Conservation (phyloP, 1,284 basidiomycete genomes). For the Microbotryum violaceum region DNA sequence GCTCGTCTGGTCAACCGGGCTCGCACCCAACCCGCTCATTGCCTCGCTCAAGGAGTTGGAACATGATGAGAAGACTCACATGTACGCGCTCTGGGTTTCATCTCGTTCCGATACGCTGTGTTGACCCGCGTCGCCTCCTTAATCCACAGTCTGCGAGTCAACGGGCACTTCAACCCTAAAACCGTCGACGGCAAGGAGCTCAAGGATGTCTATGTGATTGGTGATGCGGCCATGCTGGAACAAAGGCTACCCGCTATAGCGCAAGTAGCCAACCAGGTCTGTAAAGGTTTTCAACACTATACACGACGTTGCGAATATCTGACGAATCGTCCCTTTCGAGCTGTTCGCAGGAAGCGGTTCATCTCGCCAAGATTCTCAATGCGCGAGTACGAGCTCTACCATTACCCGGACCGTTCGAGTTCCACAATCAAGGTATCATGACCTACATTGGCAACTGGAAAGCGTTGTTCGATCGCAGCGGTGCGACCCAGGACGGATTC, state of each 20-base stretch:
- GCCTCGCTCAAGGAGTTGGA: constrained; percentile 53
- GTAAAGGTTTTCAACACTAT: constrained; percentile 31
- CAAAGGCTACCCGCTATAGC: constrained; percentile 41
- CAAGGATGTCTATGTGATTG: constrained; percentile 46
- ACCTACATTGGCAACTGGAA: constrained; percentile 71
- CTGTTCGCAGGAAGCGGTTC: constrained; percentile 36
- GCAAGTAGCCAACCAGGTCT: constrained; percentile 34
- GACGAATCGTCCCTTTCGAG: too few species aligned
- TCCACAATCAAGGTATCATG: constrained; percentile 59
- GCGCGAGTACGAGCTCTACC: constrained; percentile 11
- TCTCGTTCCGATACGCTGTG: constrained; percentile 24
- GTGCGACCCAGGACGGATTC: constrained; percentile 50
- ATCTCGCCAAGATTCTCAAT: constrained; percentile 35
- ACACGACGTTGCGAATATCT: too few species aligned
- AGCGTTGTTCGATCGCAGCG: constrained; percentile 59
- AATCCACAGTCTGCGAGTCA: constrained; percentile 50
- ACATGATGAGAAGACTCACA: constrained; percentile 57
- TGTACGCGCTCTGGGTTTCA: constrained; percentile 41
- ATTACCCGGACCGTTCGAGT: constrained; percentile 4
- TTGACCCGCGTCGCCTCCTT: constrained; percentile 13
- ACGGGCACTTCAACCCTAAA: constrained; percentile 53
- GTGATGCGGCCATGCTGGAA: constrained; percentile 62
- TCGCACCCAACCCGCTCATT: constrained; percentile 70
- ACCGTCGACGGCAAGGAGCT: constrained; percentile 17
- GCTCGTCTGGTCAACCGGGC: constrained; percentile 62